A percentile compares a stretch with the other conserved stretches of the same genome.
Conservation (phyloP, 2,329 filamentous ascomycete genomes). For the Tolypocladium nubicola region DNA sequence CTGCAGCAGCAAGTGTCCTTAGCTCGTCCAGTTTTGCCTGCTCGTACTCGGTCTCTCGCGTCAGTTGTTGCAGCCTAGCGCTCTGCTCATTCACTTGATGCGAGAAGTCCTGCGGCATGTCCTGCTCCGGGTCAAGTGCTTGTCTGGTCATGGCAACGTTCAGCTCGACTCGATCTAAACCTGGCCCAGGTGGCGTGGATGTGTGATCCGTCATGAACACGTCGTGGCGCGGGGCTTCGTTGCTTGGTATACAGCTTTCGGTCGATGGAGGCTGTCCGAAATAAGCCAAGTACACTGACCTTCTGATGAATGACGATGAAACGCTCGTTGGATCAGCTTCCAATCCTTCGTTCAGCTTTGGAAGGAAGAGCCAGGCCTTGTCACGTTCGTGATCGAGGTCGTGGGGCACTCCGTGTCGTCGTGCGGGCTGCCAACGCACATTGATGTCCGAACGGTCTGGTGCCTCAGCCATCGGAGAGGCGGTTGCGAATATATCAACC, state of each 20-base stretch:
- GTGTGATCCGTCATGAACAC: neutral
- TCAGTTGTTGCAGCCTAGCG: neutral
- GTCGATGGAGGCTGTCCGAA: neutral
- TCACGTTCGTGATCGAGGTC: neutral
- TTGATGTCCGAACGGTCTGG: too few relatives aligned
- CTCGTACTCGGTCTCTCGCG: neutral
- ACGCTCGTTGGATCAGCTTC: neutral
- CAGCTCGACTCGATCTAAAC: neutral
- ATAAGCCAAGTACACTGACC: neutral
- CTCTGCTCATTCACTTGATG: neutral
- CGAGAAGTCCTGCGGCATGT: neutral
- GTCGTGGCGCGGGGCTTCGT: neutral
- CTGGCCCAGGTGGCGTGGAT: neutral
- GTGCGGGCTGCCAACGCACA: neutral
- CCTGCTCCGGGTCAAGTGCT: neutral
- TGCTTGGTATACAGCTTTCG: neutral
- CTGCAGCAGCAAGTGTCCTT: neutral
- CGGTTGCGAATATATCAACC: neutral
- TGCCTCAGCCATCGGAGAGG: neutral
- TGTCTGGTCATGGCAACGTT: neutral
- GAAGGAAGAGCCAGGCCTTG: neutral
- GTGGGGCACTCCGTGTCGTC: neutral
- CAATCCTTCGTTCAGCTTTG: neutral
- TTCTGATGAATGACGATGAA: neutral
- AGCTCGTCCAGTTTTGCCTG: neutral